A percentile compares a stretch with the other conserved stretches of the same genome.
Conservation (phyloP, 2,329 filamentous ascomycete species). For the Ophiognomonia clavigignenti-juglandacearum region DNA sequence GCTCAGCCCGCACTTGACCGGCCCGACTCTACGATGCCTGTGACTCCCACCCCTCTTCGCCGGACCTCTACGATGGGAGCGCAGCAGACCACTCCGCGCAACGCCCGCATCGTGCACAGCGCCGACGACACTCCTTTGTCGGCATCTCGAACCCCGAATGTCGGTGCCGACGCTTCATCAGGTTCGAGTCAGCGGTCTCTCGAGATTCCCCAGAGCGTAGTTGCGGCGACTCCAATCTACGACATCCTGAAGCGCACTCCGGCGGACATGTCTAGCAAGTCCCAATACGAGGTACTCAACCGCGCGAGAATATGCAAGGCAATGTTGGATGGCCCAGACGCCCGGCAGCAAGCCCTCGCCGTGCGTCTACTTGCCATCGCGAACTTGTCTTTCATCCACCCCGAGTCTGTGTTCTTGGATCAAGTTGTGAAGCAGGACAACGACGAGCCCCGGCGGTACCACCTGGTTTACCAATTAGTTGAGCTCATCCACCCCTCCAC, state of each 20-base stretch:
- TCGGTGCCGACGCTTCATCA: constrained; percentile 34
- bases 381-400: constrained; percentile 86
- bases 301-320: constrained; percentile 81
- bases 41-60: constrained; percentile 71
- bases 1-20: constrained; percentile 17
- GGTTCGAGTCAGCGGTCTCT: constrained; percentile 51
- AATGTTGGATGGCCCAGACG: constrained; percentile 59
- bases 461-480: constrained; percentile 86
- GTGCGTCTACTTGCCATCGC: constrained; percentile 82
- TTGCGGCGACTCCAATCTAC: constrained; percentile 49
- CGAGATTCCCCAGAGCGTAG: constrained; percentile 57
- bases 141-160: constrained; percentile 35
- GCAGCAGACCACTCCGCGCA: constrained; percentile 39
- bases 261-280: constrained; percentile 63
- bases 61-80: constrained; percentile 56
- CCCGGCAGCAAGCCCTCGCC: constrained; percentile 70
- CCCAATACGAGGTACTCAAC: constrained; percentile 80
- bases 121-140: constrained; percentile 43
- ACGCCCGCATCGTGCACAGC: constrained; percentile 27
- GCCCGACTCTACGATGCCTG: constrained; percentile 44
- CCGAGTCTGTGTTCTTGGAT: constrained; percentile 76
- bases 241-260: constrained; percentile 53
- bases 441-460: constrained; percentile 83
- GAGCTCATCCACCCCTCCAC: constrained; percentile 83
- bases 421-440: constrained; percentile 82